Evolutionary conservation across 805 yeast genomes (phyloP), one percentile per base, ranked within the genome.

Genomic region (Kuraishia piskuri): DNA sequence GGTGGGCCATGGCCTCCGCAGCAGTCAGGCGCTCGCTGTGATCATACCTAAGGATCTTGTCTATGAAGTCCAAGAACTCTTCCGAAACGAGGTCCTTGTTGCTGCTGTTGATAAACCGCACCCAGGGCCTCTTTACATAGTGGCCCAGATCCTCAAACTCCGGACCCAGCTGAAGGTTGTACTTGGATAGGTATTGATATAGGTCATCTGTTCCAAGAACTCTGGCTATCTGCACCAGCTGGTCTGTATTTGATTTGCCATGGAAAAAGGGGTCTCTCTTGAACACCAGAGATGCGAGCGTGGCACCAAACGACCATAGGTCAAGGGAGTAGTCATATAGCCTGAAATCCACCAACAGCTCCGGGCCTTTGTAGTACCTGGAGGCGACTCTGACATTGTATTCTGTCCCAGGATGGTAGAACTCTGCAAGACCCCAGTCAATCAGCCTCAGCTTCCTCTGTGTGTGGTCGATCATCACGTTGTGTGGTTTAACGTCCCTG

Each of bases 351-450:
- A 90, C 90, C 56, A 91, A 74, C 54, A 91, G 71, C 65, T 91
- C 97, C 2, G 97, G 97, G 2, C 97, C 97, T 69, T 91, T 91
- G 69, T 86, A 91, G 66, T 89, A 90, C 59, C 97, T 73, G 4
- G 96, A 88, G 1, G 97, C 97, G 19, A 91, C 97, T 58, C 97
- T 78, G 21, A 91, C 97, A 63, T 91, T 91, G 63, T 88, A 91
- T 62, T 89, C 96, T 65, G 82, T 86, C 14, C 90, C 90, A 22
- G 89, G 83, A 65, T 91, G 97, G 64, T 90, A 90, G 65, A 89
- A 90, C 67, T 91, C 97, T 8, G 97, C 97, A 52, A 91, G 72
- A 7, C 97, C 97, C 97, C 97, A 91, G 69, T 91, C 97, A 53
- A 91, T 90, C 58, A 90, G 77, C 58, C 96, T 79, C 60, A 91